Evolutionary conservation across 768 basidiomycete genomes (phyloP), one percentile per base, ranked within the genome.

Genomic region (Lactarius quietus): DNA sequence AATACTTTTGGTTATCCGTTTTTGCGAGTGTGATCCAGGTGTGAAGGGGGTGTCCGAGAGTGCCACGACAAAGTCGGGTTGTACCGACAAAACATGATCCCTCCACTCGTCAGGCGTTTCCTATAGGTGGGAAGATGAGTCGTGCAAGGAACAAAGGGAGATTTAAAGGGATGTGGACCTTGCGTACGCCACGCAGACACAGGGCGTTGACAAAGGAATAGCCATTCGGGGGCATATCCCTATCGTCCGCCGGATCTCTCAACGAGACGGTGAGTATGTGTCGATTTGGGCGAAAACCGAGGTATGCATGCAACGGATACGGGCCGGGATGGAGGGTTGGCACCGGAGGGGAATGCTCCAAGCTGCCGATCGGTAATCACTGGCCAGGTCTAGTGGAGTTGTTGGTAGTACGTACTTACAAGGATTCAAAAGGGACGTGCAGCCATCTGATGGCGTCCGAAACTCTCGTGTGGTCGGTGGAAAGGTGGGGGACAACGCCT

Each of bases 341-440:
- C 0, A 88, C 73, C 0, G 92, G 91, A 0, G 89, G 87, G 1
- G 67, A 76, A 52, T 82, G 83, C 68, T 92, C 90, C 51, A 93
- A 72, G 74, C 92, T 86, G 61, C 48, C n/a, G 3, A 14, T 15
- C 20, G 48, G 48, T 12, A 51, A 51, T 51, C 48, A 51, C 53
- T 23, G 54, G 60, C 33, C n/a, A n/a, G 7, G 9, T 55, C 54
- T 55, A 51, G 26, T 7, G 33, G 31, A 33, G 45, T 39, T 39
- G 36, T 38, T 55, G 55, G 36, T 29, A 52, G 59, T 52, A n/a
- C 59, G 31, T 57, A 29, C 81, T 83, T 75, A 93, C 92, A 93
- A 93, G 23, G 86, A 82, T 75, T 93, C 92, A 71, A 92, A 93
- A 0, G 91, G 85, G 0, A 92, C 76, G 65, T 89, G 82, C 0